These are phyloP conservation scores for Cocos nucifera DNA, from an alignment of 176 grass and related monocot genomes.

Conservation along the genomic window DNA sequence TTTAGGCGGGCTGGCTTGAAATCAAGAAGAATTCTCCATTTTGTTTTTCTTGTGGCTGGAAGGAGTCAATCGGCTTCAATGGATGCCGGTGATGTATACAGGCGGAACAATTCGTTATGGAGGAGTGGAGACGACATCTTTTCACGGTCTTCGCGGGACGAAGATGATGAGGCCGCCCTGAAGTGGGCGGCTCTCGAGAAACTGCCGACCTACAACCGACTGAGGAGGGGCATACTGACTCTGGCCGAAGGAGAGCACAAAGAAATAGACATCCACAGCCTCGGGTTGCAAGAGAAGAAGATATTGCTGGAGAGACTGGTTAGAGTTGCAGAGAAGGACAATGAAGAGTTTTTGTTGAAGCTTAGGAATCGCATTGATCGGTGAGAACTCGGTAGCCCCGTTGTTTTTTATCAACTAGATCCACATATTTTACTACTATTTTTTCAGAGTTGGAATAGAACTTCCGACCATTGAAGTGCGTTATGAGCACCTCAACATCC, in stretches of 20 bases:
- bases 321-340: slow-evolving; percentile 76
- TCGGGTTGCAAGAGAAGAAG: slow-evolving; percentile 31
- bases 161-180: slow-evolving; percentile 87
- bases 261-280: slow-evolving; percentile 52
- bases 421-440: neutral
- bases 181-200: slow-evolving; percentile 84
- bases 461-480: slow-evolving; percentile 83
- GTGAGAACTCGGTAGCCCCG: slow-evolving; percentile 14
- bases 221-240: slow-evolving; percentile 56
- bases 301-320: slow-evolving; percentile 57
- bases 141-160: slow-evolving; percentile 59
- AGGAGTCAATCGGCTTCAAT: slow-evolving; percentile 13
- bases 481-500: slow-evolving; percentile 49
- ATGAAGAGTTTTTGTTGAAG: slow-evolving; percentile 80
- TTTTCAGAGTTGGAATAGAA: slow-evolving; percentile 76
- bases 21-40: no score
- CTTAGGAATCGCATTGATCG: slow-evolving; percentile 71
- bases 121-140: slow-evolving; percentile 49
- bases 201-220: slow-evolving; percentile 67
- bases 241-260: slow-evolving; percentile 19
- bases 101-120: slow-evolving; percentile 46
- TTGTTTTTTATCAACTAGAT: no score
- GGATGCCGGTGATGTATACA: slow-evolving; percentile 39
- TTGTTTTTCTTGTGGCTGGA: neutral
- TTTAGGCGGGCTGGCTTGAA: no score